A percentile compares a stretch with the other conserved stretches of the same genome.
These are phyloP conservation scores for Pisolithus microcarpus DNA, from an alignment of 768 basidiomycete species.

Conservation along the genomic window DNA sequence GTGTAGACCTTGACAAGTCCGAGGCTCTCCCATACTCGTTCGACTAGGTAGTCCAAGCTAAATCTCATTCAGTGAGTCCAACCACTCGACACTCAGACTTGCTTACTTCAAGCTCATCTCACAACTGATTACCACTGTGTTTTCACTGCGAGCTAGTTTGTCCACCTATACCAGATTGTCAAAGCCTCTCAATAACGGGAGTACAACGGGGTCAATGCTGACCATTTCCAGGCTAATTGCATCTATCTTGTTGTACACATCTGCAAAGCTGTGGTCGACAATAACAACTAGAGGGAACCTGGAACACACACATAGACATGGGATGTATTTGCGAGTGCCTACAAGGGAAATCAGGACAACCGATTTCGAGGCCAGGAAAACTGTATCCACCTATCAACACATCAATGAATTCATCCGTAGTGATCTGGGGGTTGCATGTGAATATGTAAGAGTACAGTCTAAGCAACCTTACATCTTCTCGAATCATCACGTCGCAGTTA, in stretches of 20 bases:
- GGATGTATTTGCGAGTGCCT: constrained; percentile 93
- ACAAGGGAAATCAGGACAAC: constrained; percentile 3
- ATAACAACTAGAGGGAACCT: background rate
- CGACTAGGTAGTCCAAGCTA: constrained; percentile 68
- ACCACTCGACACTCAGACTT: background rate
- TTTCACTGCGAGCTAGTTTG: constrained; percentile 71
- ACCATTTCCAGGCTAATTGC: constrained; percentile 71
- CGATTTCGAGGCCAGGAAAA: background rate
- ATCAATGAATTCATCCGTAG: constrained; percentile 95
- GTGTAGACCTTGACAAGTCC: constrained; percentile 88
- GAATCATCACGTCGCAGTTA: constrained; percentile 96
- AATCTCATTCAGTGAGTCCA: constrained; percentile 1
- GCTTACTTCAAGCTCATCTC: constrained; percentile 86
- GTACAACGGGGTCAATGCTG: background rate
- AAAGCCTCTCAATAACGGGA: background rate
- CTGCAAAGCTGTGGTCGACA: constrained; percentile 31
- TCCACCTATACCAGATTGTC: constrained; percentile 41
- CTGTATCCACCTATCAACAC: constrained; percentile 73
- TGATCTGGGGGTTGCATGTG: constrained; percentile 50
- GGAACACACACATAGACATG: constrained; percentile 68
- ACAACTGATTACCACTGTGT: constrained; percentile 93
- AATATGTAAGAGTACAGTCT: constrained; percentile 3
- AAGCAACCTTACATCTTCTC: constrained; percentile 73
- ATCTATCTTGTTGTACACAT: constrained; percentile 97
- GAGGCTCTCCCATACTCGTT: constrained; percentile 76